A percentile compares a stretch with the other conserved stretches of the same genome.
Conservation (phyloP, 139 green algal species). For the Chlorella sp. region DNA sequence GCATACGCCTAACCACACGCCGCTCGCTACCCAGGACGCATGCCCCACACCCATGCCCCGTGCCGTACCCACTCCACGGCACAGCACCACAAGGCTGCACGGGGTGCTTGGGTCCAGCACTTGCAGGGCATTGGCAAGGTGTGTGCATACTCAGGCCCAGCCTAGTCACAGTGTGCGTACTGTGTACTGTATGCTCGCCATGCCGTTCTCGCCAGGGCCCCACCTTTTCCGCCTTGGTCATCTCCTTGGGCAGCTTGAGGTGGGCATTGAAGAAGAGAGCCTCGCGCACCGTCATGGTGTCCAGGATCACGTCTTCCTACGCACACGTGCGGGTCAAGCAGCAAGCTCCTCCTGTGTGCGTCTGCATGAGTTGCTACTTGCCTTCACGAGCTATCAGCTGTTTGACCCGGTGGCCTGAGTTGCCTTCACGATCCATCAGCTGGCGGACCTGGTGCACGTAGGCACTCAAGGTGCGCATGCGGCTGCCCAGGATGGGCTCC, state of each 20-base stretch:
- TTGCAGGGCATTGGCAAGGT: no score
- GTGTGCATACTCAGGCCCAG: no score
- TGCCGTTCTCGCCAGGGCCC: no score
- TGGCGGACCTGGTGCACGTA: constrained; percentile 20
- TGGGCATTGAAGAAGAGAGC: constrained; percentile 6
- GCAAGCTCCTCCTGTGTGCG: not conserved
- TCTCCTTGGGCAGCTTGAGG: constrained; percentile 7
- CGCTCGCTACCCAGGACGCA: no score
- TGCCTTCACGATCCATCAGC: no score
- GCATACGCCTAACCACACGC: no score
- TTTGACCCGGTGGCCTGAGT: not conserved
- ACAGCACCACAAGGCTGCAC: no score
- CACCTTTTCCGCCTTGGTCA: constrained; percentile 7
- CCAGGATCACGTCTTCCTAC: constrained; percentile 21
- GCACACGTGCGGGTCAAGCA: not conserved
- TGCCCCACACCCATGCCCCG: no score
- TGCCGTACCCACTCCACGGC: no score
- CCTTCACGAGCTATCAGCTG: not conserved
- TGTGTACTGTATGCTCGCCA: no score
- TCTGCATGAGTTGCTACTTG: not conserved
- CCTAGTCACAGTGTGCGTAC: no score
- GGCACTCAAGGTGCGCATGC: constrained; percentile 10
- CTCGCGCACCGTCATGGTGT: constrained; percentile 24
- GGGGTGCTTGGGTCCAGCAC: no score
- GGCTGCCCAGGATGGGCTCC: not conserved